These are phyloP conservation scores for Wickerhamiella spandovensis DNA, from an alignment of 805 yeast genomes.

Conservation along the genomic window DNA sequence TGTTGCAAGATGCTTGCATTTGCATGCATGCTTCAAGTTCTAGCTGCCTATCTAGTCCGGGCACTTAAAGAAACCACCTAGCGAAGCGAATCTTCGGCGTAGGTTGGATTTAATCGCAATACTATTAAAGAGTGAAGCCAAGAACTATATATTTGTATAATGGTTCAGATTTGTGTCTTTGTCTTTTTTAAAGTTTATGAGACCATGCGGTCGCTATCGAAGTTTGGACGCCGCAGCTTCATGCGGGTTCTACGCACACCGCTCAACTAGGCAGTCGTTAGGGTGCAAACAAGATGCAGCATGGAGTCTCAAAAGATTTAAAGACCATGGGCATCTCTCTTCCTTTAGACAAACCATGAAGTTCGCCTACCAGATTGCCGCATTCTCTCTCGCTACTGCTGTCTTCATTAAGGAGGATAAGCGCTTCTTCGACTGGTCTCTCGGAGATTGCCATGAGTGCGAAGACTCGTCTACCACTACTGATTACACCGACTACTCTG, in stretches of 20 bases:
- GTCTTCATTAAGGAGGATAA: neutral
- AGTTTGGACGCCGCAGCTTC: neutral
- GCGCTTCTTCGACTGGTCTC: neutral
- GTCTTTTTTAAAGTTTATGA: neutral
- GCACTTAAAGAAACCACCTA: too few species aligned
- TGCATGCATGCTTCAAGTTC: neutral
- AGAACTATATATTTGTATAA: too few species aligned
- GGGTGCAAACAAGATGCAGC: neutral
- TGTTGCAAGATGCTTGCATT: neutral
- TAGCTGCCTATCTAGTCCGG: neutral
- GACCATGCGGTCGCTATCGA: neutral
- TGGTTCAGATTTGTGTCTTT: too few species aligned
- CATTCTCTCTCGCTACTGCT: neutral
- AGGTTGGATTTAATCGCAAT: too few species aligned
- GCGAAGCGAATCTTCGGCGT: too few species aligned
- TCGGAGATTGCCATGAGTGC: neutral
- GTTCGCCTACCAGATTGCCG: neutral
- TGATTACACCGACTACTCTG: neutral
- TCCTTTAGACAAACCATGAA: neutral
- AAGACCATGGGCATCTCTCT: neutral
- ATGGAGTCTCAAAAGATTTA: neutral
- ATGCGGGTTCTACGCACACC: neutral
- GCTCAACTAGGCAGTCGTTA: neutral
- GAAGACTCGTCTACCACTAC: neutral
- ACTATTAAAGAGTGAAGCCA: too few species aligned